Conservation (phyloP, 345 rosid genomes). For the Iberis pinnata region DNA sequence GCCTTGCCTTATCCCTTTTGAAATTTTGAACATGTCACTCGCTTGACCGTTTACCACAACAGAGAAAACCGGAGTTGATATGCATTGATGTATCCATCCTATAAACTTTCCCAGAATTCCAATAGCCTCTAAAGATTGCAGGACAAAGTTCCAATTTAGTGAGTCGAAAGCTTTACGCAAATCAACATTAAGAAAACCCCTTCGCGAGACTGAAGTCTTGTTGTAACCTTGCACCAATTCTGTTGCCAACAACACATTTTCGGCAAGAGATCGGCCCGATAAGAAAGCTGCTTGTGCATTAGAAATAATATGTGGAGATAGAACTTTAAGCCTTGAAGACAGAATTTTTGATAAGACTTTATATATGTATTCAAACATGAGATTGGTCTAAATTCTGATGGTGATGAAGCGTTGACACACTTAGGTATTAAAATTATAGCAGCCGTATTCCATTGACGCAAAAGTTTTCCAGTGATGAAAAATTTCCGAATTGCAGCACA, state of each 20-base stretch:
- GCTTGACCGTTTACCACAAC: neutral
- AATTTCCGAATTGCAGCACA: neutral
- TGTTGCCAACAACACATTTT: neutral
- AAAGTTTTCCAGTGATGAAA: neutral
- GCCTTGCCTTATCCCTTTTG: neutral
- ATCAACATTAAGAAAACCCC: neutral
- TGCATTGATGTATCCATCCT: neutral
- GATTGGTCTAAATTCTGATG: neutral
- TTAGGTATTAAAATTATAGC: neutral
- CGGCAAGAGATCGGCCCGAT: accelerated
- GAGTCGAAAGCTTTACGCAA: neutral
- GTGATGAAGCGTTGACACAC: accelerated
- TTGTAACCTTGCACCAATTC: neutral
- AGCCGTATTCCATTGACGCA: neutral
- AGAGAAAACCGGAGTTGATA: neutral
- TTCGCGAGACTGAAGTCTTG: accelerated
- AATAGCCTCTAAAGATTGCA: accelerated
- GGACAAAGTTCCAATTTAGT: neutral
- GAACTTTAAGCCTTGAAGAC: neutral
- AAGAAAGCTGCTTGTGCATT: neutral
- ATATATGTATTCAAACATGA: neutral
- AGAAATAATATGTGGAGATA: accelerated
- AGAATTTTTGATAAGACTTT: neutral
- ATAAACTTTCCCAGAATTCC: neutral
- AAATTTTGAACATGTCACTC: too few species aligned